Conservation (phyloP, 805 yeast species). For the Danielia reshetovae region DNA sequence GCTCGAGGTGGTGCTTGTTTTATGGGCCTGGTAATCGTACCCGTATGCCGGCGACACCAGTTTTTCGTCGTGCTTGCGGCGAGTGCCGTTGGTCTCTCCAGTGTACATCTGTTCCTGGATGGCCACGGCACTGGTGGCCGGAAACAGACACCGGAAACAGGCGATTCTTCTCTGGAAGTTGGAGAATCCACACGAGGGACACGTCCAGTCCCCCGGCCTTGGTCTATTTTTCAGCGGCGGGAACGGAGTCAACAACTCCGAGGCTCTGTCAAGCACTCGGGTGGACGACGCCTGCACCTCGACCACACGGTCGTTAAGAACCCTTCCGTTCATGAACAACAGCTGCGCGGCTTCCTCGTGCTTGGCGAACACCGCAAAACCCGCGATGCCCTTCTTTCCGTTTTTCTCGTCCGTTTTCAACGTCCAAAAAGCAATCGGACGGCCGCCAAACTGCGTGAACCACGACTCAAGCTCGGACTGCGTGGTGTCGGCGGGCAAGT, state of each 20-base stretch:
- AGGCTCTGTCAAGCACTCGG: conserved; percentile 73
- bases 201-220: conserved; percentile 97
- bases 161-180: conserved; percentile 93
- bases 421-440: conserved; percentile 89
- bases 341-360: conserved; percentile 86
- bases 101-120: conserved; percentile 58
- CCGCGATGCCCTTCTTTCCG: conserved; percentile 42
- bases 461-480: conserved; percentile 88
- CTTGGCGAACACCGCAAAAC: conserved; percentile 79
- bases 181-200: conserved; percentile 93
- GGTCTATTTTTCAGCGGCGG: conserved; percentile 85
- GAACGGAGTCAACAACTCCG: conserved; percentile 76
- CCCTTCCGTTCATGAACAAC: conserved; percentile 74
- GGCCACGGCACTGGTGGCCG: conserved; percentile 69
- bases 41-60: conserved; percentile 8
- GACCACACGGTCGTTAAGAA: conserved; percentile 64
- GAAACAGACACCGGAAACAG: conserved; percentile 89
- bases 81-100: conserved; percentile 4
- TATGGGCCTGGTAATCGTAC: conserved; percentile 11
- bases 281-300: conserved; percentile 88
- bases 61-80: conserved; percentile 12
- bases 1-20: conserved; percentile 12
- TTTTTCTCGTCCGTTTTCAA: conserved; percentile 50
- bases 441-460: conserved; percentile 83
- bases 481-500: conserved; percentile 80